Conservation (phyloP, 2,329 filamentous ascomycete species). For the Aspergillus cejpii region DNA sequence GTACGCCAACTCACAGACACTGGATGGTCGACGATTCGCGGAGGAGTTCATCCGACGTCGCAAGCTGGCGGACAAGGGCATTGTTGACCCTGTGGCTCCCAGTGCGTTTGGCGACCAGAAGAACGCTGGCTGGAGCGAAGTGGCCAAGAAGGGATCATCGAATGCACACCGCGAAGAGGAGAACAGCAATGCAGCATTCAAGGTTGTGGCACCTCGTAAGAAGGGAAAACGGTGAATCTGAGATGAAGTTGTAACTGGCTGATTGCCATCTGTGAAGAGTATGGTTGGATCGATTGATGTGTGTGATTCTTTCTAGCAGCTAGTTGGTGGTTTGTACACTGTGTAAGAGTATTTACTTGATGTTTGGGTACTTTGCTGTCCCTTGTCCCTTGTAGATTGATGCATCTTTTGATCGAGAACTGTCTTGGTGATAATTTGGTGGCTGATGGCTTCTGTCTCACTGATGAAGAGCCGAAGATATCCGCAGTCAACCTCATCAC, state of each 20-base stretch:
- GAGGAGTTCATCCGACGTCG: constrained; percentile 91
- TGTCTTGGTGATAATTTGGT: too few relatives aligned
- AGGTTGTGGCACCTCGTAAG: constrained; percentile 87
- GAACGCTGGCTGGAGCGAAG: constrained; percentile 79
- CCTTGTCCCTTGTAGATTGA: too few relatives aligned
- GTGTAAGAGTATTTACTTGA: too few relatives aligned
- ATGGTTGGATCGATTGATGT: not conserved
- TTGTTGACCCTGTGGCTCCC: constrained; percentile 59
- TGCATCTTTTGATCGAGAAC: too few relatives aligned
- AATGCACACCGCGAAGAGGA: constrained; percentile 45
- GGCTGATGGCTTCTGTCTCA: not conserved
- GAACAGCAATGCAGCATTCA: constrained; percentile 59
- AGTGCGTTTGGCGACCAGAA: constrained; percentile 48
- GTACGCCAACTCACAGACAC: constrained; percentile 76
- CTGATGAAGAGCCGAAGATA: not conserved
- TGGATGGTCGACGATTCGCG: constrained; percentile 88
- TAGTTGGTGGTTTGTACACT: too few relatives aligned
- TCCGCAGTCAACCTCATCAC: not conserved
- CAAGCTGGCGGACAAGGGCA: constrained; percentile 85
- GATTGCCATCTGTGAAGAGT: not conserved
- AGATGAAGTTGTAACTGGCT: not conserved
- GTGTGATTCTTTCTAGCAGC: too few relatives aligned
- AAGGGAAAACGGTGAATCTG: constrained; percentile 65
- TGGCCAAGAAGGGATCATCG: constrained; percentile 78
- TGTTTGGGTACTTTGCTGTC: too few relatives aligned